Evolutionary conservation across 805 yeast species (phyloP), one percentile per base, ranked within the genome.

Genomic region (Metschnikowia henanensis): DNA sequence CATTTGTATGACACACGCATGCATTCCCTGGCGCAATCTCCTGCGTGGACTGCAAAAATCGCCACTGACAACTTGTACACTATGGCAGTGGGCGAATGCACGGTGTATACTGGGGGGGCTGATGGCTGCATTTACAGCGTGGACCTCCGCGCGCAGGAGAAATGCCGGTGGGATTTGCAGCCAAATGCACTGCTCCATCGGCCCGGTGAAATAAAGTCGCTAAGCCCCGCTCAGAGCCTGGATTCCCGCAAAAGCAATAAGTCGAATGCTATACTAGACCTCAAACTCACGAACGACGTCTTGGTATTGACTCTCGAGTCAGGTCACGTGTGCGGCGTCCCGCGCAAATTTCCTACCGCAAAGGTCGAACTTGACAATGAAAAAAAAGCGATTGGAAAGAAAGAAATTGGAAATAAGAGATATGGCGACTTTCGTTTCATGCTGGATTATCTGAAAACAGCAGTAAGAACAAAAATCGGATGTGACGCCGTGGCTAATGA

Each of bases 21-120:
- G 12, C 37, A 12, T 17, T 7, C 33, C 8, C 21, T 25, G 21
- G 13, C 35, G 3, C 21, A 33, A n/a, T 30, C 20, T 13, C 56
- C 56, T 6, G 40, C 35, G 19, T 49, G 50, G 47, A 43, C 50
- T 9, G 19, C 33, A 7, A 34, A 38, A 17, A 21, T 49, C 13
- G 45, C 52, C 19, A 33, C 42, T 5, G 57, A 53, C 39, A 51
- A 51, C 32, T 22, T 53, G 30, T 53, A 47, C 35, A 37, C 52
- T 16, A 21, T 53, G 39, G 50, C 55, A 17, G 51, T 34, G 37
- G 43, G 33, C 26, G 51, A 21, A 9, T 17, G 31, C 19, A 26
- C 39, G 20, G 30, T 53, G 5, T 47, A 34, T 22, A 30, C 46
- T 25, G 55, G 42, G 15, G 57, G 57, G 9, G 57, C 56, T 12